These are phyloP conservation scores for Stygiomarasmius scandens DNA, from an alignment of 1,284 basidiomycete species.

Conservation along the genomic window DNA sequence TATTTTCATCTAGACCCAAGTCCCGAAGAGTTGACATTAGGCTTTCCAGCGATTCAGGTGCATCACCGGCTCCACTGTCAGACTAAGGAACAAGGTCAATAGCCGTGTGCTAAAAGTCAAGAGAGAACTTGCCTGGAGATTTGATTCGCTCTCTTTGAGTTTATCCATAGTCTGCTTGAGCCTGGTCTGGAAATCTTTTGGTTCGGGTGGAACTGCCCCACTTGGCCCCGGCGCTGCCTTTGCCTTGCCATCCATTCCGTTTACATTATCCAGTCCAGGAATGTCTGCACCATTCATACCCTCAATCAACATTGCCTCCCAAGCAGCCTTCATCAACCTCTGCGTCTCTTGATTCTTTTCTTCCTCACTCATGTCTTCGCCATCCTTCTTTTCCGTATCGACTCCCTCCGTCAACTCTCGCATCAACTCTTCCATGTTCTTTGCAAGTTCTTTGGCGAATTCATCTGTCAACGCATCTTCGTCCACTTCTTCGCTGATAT, in stretches of 20 bases:
- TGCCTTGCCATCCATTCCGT: slow-evolving; percentile 8
- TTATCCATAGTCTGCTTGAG: slow-evolving; percentile 83
- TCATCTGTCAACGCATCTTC: slow-evolving; percentile 47
- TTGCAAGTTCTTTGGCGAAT: slow-evolving; percentile 75
- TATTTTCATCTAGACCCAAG: slow-evolving; percentile 39
- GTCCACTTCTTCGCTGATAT: slow-evolving; percentile 33
- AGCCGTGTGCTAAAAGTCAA: slow-evolving; percentile 1
- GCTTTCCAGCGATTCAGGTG: slow-evolving; percentile 47
- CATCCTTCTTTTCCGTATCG: slow-evolving; percentile 26
- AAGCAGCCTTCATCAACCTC: slow-evolving; percentile 61
- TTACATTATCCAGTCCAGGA: slow-evolving; percentile 5
- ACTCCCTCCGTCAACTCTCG: slow-evolving; percentile 50
- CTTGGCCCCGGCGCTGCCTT: slow-evolving; percentile 5
- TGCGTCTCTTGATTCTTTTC: slow-evolving; percentile 42
- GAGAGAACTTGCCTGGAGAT: slow-evolving; percentile 37
- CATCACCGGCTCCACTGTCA: slow-evolving; percentile 29
- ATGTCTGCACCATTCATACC: slow-evolving; percentile 51
- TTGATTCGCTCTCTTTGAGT: slow-evolving; percentile 73
- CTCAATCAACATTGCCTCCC: slow-evolving; percentile 78
- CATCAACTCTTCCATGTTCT: slow-evolving; percentile 87
- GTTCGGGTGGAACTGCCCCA: slow-evolving; percentile 28
- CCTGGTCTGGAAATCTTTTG: slow-evolving; percentile 69
- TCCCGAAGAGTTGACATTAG: slow-evolving; percentile 52
- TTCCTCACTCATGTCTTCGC: slow-evolving; percentile 23
- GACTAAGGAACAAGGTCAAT: slow-evolving; percentile 36